These are phyloP conservation scores for Nemania serpens DNA, from an alignment of 2,329 filamentous ascomycete species.

Conservation along the genomic window DNA sequence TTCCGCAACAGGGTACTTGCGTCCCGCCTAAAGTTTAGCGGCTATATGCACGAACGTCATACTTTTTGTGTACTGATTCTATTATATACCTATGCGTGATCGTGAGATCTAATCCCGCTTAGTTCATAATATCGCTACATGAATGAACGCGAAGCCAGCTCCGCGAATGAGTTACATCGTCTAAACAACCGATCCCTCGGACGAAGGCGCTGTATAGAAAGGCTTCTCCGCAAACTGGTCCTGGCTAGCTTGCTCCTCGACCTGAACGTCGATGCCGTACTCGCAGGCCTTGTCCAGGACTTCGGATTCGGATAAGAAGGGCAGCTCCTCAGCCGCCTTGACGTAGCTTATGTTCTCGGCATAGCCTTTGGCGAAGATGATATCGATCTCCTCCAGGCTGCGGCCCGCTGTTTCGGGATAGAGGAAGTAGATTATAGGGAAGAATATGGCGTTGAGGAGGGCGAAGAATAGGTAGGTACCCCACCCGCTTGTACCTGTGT, in stretches of 20 bases:
- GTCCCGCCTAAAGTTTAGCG: no score
- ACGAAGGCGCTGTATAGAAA: constrained; percentile 16
- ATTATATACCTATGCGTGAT: neutral
- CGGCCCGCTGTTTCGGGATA: constrained; percentile 58
- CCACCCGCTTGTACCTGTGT: constrained; percentile 51
- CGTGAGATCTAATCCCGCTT: neutral
- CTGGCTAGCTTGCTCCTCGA: constrained; percentile 30
- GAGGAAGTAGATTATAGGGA: constrained; percentile 54
- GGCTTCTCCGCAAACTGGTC: constrained; percentile 31
- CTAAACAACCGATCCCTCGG: constrained; percentile 10
- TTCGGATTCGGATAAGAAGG: constrained; percentile 55
- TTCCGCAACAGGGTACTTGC: no score
- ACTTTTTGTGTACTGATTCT: no score
- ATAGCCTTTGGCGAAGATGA: constrained; percentile 63
- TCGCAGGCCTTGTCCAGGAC: constrained; percentile 53
- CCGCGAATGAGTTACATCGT: neutral
- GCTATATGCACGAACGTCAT: no score
- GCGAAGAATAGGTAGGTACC: constrained; percentile 54
- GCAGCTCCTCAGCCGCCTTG: constrained; percentile 60
- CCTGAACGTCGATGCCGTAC: constrained; percentile 36
- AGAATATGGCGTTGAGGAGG: constrained; percentile 52
- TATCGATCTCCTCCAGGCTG: constrained; percentile 61
- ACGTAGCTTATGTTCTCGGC: constrained; percentile 66
- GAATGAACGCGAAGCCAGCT: neutral
- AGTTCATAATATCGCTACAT: neutral